phyloP scores from a whole-genome alignment of 257 asterid species.

The Mitragyna speciosa region DNA sequence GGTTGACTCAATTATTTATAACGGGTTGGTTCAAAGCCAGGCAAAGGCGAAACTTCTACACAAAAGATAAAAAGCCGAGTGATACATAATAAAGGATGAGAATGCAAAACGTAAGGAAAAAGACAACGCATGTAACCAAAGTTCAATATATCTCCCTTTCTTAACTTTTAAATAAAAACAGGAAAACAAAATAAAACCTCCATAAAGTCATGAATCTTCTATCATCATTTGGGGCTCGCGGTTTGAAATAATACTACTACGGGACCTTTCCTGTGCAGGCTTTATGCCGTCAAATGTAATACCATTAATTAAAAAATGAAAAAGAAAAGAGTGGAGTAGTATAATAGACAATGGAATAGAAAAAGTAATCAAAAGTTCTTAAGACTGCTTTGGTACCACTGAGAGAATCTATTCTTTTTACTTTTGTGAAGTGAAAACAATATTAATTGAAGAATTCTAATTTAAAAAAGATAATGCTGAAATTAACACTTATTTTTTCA shows the following conservation, averaged over 20 bases:
- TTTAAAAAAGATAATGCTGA: neutral
- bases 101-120: neutral
- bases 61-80: neutral
- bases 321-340: neutral
- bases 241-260: neutral
- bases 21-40: neutral
- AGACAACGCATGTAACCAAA: slow-evolving; percentile 25
- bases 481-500: neutral
- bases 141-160: slow-evolving; percentile 1
- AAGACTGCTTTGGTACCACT: slow-evolving; percentile 1
- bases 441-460: neutral
- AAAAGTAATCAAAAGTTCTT: neutral
- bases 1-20: neutral
- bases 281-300: slow-evolving; percentile 13
- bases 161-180: neutral
- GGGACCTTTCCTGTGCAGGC: slow-evolving; percentile 5
- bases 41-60: neutral
- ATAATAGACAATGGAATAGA: neutral
- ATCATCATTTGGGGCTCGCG: neutral
- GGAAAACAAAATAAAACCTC: neutral
- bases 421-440: slow-evolving; percentile 5
- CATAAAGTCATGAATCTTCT: neutral
- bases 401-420: neutral
- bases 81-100: neutral
- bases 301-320: neutral